Base-by-base conservation (phyloP, 2,329 filamentous ascomycete species). In the Fusarium nodosum region DNA sequence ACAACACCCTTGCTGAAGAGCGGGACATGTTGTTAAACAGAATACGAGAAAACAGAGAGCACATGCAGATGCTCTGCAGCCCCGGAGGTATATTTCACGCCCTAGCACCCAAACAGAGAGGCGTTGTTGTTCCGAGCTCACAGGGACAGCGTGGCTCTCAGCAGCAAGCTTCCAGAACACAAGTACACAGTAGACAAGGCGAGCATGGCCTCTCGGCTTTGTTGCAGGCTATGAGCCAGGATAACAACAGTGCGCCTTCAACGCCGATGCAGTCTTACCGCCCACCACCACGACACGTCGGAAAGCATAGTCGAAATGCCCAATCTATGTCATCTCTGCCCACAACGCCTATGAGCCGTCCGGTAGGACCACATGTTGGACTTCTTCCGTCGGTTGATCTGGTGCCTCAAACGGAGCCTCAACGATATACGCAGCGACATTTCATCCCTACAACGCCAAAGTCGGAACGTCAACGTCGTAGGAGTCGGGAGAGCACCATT, bases 301-400 rank as follows among this genome's bases (percentile, higher is more conserved):
- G 86, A 56, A 88, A 88, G 58, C 93, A 97, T 77, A 88, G 86
- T 20, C 89, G 93, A 71, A 92, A 91, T 61, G 88, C 90, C 31
- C 93, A 97, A 77, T 96, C 93, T 45, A 84, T 97, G 77, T 97
- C 94, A 1, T 96, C 94, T 2, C 83, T 97, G 7, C 93, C 93
- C 10, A 89, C 89, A 8, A 97, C 93, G 4, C 93, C 93, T 12
- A 85, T 88, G 16, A 78, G 83, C 44, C 85, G 87, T 51, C 80
- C 82, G 15, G 79, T 80, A 34, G 84, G 82, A 39, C 81, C 83
- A 41, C 83, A 85, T 48, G 79, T 81, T 18, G 84, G 82, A 6
- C 85, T 91, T 72, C 82, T 89, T 51, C 88, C 90, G 50, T 88
- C 90, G 1, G 83, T 86, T 71, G 82, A 92, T 77, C 79, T 92